phyloP scores from a whole-genome alignment of 768 basidiomycete genomes.

The Phylloporus sp. region DNA sequence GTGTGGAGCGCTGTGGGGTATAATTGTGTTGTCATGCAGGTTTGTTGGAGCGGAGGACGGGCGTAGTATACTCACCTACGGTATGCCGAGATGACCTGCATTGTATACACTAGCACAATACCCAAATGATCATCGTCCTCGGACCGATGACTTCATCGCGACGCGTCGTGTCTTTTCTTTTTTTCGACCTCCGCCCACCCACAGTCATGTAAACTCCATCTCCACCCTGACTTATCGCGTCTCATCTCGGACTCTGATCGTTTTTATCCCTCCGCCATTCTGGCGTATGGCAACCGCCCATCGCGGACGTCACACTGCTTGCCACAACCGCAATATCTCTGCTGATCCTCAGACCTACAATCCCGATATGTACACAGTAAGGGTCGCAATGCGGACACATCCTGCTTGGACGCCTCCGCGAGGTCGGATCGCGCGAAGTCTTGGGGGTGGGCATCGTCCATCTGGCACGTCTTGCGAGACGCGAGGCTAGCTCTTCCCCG shows the following conservation, averaged over 20 bases:
- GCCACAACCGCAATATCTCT: conserved; percentile 1
- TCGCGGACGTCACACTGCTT: conserved; percentile 1
- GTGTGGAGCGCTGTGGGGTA: conserved; percentile 12
- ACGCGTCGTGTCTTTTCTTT: too few relatives aligned
- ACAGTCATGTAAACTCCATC: background rate
- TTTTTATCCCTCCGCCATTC: background rate
- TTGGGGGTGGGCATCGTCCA: background rate
- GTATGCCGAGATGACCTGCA: conserved; percentile 21
- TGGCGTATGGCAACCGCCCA: conserved; percentile 9
- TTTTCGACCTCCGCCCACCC: conserved; percentile 12
- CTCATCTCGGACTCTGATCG: conserved; percentile 27
- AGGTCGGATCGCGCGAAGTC: conserved; percentile 15
- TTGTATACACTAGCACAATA: conserved; percentile 20
- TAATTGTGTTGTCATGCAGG: conserved; percentile 22
- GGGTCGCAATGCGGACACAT: background rate
- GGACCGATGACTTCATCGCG: conserved; percentile 27
- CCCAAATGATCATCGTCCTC: conserved; percentile 6
- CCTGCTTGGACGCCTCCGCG: conserved; percentile 1
- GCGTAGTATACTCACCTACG: conserved; percentile 17
- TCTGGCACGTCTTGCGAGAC: background rate
- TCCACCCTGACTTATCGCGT: background rate
- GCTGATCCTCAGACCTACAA: conserved; percentile 15
- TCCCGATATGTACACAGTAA: conserved; percentile 24
- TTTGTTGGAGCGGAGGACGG: conserved; percentile 15
- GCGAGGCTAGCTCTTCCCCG: background rate